Conservation (phyloP, 768 basidiomycete species). For the Tulasnella sp. region DNA sequence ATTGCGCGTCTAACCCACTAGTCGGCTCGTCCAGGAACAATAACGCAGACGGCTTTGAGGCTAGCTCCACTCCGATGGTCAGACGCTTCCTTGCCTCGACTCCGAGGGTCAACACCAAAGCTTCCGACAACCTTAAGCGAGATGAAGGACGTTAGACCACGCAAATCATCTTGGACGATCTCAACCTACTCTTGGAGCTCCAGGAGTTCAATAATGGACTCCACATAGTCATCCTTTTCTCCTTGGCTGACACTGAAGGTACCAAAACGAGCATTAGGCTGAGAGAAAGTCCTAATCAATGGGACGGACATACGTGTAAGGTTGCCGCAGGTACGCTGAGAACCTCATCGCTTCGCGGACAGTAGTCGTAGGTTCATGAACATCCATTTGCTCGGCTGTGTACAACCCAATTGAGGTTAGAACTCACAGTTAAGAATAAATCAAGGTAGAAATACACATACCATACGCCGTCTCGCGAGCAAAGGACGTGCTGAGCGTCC, state of each 20-base stretch:
- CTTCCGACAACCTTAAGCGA: neutral
- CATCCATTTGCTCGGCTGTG: slow-evolving; percentile 37
- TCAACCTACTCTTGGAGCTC: slow-evolving; percentile 31
- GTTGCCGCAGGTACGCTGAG: slow-evolving; percentile 39
- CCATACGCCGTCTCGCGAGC: slow-evolving; percentile 22
- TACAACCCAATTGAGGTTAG: slow-evolving; percentile 28
- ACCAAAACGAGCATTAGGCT: no score
- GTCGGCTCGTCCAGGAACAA: slow-evolving; percentile 88
- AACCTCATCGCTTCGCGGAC: slow-evolving; percentile 39
- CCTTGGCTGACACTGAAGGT: slow-evolving; percentile 12
- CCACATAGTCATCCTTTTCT: slow-evolving; percentile 32
- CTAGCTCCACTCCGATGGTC: slow-evolving; percentile 46
- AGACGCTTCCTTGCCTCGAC: slow-evolving; percentile 37
- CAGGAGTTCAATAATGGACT: slow-evolving; percentile 35
- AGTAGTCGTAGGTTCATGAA: slow-evolving; percentile 42
- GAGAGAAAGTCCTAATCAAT: no score
- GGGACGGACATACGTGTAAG: slow-evolving; percentile 23
- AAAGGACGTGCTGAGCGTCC: slow-evolving; percentile 18
- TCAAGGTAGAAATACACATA: neutral
- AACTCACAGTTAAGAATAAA: slow-evolving; percentile 14
- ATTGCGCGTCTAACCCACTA: slow-evolving; percentile 44
- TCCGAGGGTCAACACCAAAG: slow-evolving; percentile 25
- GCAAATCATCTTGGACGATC: neutral
- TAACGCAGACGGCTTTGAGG: slow-evolving; percentile 57
- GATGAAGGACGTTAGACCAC: neutral